These are phyloP conservation scores for Paramecium pentaurelia DNA, from an alignment of 73 alveolate species.

Conservation along the genomic window DNA sequence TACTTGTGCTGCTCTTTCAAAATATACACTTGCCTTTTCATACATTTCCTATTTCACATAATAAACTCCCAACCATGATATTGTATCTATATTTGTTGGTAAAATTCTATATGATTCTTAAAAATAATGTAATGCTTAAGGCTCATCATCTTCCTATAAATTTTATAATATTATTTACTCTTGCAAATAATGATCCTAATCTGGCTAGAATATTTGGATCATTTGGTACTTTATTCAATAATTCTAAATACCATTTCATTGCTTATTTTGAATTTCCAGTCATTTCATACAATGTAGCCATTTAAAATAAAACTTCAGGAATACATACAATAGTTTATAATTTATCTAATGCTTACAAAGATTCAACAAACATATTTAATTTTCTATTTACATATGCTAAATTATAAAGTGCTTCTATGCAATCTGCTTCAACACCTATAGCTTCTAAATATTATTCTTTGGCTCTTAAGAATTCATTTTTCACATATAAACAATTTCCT, in stretches of 20 bases:
- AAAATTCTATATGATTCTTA: constrained; percentile 93
- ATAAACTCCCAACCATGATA: constrained; percentile 94
- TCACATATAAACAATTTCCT: constrained; percentile 98
- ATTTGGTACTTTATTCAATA: constrained; percentile 89
- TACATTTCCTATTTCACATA: constrained; percentile 90
- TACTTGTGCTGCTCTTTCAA: constrained; percentile 97
- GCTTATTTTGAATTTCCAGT: constrained; percentile 95
- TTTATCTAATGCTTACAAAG: constrained; percentile 97
- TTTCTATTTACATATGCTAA: constrained; percentile 92
- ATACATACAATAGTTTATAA: constrained; percentile 97
- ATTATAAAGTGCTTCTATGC: constrained; percentile 99
- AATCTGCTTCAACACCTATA: constrained; percentile 99
- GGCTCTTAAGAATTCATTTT: constrained; percentile 96
- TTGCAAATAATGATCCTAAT: constrained; percentile 90
- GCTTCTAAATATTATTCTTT: constrained; percentile 99
- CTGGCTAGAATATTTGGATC: constrained; percentile 93
- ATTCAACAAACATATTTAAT: constrained; percentile 54
- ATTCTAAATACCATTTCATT: constrained; percentile 91
- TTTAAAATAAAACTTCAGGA: constrained; percentile 94
- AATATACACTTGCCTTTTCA: constrained; percentile 96
- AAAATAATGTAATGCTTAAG: constrained; percentile 95
- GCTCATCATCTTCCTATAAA: constrained; percentile 73
- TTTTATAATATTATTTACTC: constrained; percentile 67
- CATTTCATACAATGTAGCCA: constrained; percentile 94
- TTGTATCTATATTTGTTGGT: constrained; percentile 87